Percentiles rank a stretch among this genome's conserved stretches.
Evolutionary conservation across 208 protist genomes (phyloP).

Genomic region (Vickermania spadyakhi): DNA sequence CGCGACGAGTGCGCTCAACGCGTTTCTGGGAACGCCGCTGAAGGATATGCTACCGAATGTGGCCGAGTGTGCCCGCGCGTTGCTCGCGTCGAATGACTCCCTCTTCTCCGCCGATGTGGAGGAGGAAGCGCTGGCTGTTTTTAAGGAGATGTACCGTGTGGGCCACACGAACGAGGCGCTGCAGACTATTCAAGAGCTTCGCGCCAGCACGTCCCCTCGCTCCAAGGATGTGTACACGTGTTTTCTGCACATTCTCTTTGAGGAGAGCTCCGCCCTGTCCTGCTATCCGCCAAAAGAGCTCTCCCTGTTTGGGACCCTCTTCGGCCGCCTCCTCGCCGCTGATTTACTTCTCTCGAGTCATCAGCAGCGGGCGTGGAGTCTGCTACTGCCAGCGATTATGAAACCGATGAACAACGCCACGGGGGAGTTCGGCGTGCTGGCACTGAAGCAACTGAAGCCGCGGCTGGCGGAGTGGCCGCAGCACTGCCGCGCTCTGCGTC

Average conservation of each 20-base stretch:
- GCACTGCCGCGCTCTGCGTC: conserved; percentile 72
- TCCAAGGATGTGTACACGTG: conserved; percentile 81
- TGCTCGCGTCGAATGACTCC: conserved; percentile 68
- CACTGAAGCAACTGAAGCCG: conserved; percentile 92
- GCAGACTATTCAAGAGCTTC: conserved; percentile 41
- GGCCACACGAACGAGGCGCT: conserved; percentile 43
- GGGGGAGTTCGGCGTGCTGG: conserved; percentile 95
- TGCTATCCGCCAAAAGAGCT: conserved; percentile 77
- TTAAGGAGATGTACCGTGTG: conserved; percentile 73
- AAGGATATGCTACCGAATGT: conserved; percentile 69
- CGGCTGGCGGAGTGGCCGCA: conserved; percentile 95
- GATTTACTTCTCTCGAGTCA: conserved; percentile 63
- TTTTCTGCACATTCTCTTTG: conserved; percentile 83
- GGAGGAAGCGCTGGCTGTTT: conserved; percentile 74
- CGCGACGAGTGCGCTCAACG: conserved; percentile 74
- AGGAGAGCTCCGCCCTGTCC: conserved; percentile 57
- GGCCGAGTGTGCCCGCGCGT: conserved; percentile 50
- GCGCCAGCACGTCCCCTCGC: conserved; percentile 48
- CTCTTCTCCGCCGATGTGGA: conserved; percentile 80
- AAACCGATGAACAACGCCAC: conserved; percentile 85
- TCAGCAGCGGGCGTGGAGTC: conserved; percentile 64
- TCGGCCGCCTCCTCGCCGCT: conserved; percentile 76
- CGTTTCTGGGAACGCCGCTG: conserved; percentile 60
- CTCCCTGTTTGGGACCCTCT: conserved; percentile 71
- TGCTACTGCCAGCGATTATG: conserved; percentile 89